Base-by-base conservation (phyloP, 1,284 basidiomycete genomes). In the Sanguinoderma infundibulare region DNA sequence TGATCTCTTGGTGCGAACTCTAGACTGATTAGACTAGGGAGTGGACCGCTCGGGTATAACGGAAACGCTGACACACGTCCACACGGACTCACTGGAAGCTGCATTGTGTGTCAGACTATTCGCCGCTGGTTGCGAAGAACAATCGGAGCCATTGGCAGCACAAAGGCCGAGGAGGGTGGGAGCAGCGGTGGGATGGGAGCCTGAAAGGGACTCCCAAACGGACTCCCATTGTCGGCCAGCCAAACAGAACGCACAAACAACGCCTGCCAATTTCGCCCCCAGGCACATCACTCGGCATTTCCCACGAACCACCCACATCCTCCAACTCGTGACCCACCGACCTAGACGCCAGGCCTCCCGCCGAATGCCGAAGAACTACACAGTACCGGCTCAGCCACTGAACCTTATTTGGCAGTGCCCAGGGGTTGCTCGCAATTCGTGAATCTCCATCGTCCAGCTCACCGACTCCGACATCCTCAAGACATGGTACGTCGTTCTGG, bases 401-500 rank as follows among this genome's bases (percentile, higher is more conserved):
- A 74, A 77, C 75, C 72, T 75, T 79, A 68, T 71, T 70, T 20
- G 15, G 32, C 52, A 61, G 24, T 71, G 39, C 66, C 55, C 55
- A 54, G 54, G 49, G 61, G 65, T 54, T 55, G 62, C 64, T 56
- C 51, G 60, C 61, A 59, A 44, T 59, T 55, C 59, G 56, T 53
- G 22, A 54, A 57, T 61, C 56, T 46, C 53, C 55, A 53, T 56
- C 55, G 54, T 65, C 62, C 62, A 66, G 72, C 72, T 72, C 72
- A 74, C 65, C 72, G 73, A 68, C 67, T 59, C 67, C 74, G 72
- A 77, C 74, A 76, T 79, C 82, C 75, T 78, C 83, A 85, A 87
- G 80, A 83, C 77, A 89, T 89, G 87, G 87, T 88, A 65, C 66
- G 86, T 72, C 65, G 54, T 57, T 35, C 57, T 57, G n/a, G n/a